phyloP scores from a whole-genome alignment of 129 eudicot species.

The Centella asiatica region DNA sequence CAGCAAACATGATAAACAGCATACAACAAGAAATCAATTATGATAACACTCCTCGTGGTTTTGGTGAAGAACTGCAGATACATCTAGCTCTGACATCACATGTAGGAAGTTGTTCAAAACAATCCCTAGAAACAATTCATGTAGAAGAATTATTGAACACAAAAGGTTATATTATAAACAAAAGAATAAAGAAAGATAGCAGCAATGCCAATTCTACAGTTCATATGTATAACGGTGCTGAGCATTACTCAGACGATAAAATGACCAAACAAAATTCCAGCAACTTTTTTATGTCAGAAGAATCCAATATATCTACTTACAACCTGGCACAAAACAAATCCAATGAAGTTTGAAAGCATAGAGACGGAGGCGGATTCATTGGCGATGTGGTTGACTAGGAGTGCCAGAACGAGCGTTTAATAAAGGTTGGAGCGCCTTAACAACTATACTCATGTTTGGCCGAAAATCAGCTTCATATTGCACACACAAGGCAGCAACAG shows the following conservation, averaged over 20 bases:
- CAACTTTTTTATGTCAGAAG: neutral
- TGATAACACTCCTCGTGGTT: neutral
- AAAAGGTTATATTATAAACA: neutral
- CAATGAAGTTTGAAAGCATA: neutral
- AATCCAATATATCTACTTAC: constrained; percentile 1
- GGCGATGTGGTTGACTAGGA: constrained; percentile 33
- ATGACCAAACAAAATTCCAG: constrained; percentile 1
- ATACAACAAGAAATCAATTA: neutral
- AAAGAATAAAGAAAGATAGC: neutral
- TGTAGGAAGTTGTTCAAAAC: neutral
- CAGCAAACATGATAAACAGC: no score
- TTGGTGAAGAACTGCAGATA: neutral
- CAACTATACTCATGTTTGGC: constrained; percentile 89
- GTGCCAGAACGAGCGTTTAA: constrained; percentile 57
- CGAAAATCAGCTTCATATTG: constrained; percentile 89
- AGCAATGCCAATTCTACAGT: neutral
- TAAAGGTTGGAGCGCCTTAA: constrained; percentile 74
- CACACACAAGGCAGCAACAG: constrained; percentile 89
- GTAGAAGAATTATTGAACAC: neutral
- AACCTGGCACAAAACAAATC: constrained; percentile 2
- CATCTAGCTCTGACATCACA: neutral
- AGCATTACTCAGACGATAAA: constrained; percentile 1
- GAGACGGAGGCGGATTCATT: neutral
- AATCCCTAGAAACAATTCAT: neutral
- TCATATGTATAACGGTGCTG: constrained; percentile 3